Percentiles rank a stretch among this genome's conserved stretches.
phyloP scores from a whole-genome alignment of 441 rosid genomes.

The Pelargonium fulgidum region DNA sequence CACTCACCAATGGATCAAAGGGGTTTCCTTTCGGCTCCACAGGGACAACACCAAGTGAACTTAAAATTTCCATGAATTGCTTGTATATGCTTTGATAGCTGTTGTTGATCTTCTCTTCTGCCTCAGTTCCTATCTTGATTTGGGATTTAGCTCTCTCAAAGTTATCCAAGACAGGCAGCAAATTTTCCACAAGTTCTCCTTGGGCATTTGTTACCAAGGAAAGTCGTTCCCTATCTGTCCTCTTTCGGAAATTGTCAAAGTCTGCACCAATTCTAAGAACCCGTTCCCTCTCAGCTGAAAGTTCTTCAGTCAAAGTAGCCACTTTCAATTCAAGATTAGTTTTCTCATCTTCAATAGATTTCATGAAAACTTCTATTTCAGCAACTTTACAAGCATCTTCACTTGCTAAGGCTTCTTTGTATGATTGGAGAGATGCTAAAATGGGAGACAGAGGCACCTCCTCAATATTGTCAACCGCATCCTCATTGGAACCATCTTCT shows the following conservation, averaged over 20 bases:
- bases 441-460: constrained; percentile 42
- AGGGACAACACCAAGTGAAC: constrained; percentile 65
- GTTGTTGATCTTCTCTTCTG: constrained; percentile 76
- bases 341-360: constrained; percentile 72
- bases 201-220: constrained; percentile 73
- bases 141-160: constrained; percentile 91
- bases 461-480: constrained; percentile 35
- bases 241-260: constrained; percentile 90
- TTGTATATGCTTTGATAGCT: constrained; percentile 94
- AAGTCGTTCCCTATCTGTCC: constrained; percentile 80
- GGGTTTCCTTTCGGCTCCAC: constrained; percentile 79
- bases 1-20: constrained; percentile 90
- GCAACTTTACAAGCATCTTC: constrained; percentile 49
- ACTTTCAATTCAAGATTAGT: constrained; percentile 47
- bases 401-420: constrained; percentile 64
- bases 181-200: constrained; percentile 82
- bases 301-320: constrained; percentile 47
- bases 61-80: constrained; percentile 77
- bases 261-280: constrained; percentile 81
- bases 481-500: constrained; percentile 33
- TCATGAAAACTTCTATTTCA: constrained; percentile 56
- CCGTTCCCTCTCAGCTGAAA: constrained; percentile 59
- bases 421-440: constrained; percentile 39
- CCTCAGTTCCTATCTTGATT: constrained; percentile 74
- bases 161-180: constrained; percentile 73